phyloP scores from a whole-genome alignment of 2,329 filamentous ascomycete species.

The Botrytis galanthina region DNA sequence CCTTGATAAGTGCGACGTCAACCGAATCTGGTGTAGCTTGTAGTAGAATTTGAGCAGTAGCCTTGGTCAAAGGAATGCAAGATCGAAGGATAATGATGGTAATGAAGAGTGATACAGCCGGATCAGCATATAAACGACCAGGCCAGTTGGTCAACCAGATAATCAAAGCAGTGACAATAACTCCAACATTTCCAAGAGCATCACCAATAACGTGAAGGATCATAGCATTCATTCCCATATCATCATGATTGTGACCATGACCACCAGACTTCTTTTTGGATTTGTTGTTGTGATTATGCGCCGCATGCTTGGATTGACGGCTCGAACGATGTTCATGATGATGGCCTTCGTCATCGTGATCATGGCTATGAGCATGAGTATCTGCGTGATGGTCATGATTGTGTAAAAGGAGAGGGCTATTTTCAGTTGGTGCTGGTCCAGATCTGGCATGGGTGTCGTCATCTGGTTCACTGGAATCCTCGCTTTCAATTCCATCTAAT shows the following conservation, averaged over 20 bases:
- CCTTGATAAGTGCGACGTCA: constrained; percentile 82
- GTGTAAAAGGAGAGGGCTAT: constrained; percentile 31
- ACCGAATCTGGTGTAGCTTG: constrained; percentile 92
- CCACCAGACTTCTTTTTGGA: constrained; percentile 62
- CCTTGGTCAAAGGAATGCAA: constrained; percentile 74
- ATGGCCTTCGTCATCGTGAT: constrained; percentile 22
- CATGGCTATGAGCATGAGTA: constrained; percentile 21
- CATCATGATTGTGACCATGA: constrained; percentile 74
- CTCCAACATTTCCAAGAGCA: constrained; percentile 81
- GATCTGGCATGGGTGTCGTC: constrained; percentile 29
- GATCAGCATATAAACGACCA: constrained; percentile 85
- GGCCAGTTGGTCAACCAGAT: constrained; percentile 88
- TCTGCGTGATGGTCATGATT: not conserved
- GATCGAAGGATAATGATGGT: constrained; percentile 74
- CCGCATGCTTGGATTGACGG: constrained; percentile 52
- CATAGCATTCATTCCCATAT: constrained; percentile 94
- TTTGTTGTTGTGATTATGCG: constrained; percentile 74
- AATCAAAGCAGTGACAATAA: constrained; percentile 77
- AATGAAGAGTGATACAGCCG: constrained; percentile 89
- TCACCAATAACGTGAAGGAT: constrained; percentile 76
- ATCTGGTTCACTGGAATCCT: constrained; percentile 48
- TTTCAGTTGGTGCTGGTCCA: constrained; percentile 42
- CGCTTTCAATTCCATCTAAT: constrained; percentile 56
- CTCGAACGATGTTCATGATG: constrained; percentile 23
- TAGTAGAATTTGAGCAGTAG: constrained; percentile 82